These are phyloP conservation scores for Phragmites australis DNA, from an alignment of 176 grass and related monocot genomes.

Conservation along the genomic window DNA sequence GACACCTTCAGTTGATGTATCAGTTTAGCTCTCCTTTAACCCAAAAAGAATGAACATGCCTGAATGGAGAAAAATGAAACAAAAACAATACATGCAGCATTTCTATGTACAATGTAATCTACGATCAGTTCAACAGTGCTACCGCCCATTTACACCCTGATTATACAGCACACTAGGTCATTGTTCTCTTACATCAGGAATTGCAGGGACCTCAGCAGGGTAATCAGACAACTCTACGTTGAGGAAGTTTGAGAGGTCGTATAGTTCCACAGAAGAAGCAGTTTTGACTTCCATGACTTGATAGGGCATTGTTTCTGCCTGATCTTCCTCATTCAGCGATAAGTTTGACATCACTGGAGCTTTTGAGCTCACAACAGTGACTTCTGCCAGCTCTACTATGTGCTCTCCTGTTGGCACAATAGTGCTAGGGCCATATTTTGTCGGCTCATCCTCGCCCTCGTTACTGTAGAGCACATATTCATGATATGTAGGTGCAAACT, in stretches of 20 bases:
- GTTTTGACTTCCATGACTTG: constrained; percentile 43
- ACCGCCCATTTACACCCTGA: neutral
- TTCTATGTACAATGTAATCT: constrained; percentile 49
- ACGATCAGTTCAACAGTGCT: constrained; percentile 15
- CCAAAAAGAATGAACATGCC: neutral
- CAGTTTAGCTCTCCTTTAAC: neutral
- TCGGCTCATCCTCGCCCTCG: constrained; percentile 46
- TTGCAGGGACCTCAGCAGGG: constrained; percentile 52
- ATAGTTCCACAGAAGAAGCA: constrained; percentile 36
- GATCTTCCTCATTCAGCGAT: constrained; percentile 33
- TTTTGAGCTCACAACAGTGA: constrained; percentile 33
- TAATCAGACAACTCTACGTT: constrained; percentile 54
- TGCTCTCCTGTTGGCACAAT: constrained; percentile 61
- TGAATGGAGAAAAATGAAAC: neutral
- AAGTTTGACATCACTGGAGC: constrained; percentile 26
- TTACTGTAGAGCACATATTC: constrained; percentile 91
- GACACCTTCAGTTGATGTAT: constrained; percentile 4
- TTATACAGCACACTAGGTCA: constrained; percentile 26
- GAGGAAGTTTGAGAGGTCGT: constrained; percentile 51
- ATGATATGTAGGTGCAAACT: constrained; percentile 95
- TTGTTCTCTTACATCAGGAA: constrained; percentile 26
- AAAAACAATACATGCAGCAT: neutral
- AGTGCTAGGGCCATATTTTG: constrained; percentile 70
- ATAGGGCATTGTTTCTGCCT: constrained; percentile 54
- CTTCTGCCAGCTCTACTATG: constrained; percentile 60